Evolutionary conservation across 441 rosid species (phyloP).

Genomic region (Pelargonium myrrhifolium): DNA sequence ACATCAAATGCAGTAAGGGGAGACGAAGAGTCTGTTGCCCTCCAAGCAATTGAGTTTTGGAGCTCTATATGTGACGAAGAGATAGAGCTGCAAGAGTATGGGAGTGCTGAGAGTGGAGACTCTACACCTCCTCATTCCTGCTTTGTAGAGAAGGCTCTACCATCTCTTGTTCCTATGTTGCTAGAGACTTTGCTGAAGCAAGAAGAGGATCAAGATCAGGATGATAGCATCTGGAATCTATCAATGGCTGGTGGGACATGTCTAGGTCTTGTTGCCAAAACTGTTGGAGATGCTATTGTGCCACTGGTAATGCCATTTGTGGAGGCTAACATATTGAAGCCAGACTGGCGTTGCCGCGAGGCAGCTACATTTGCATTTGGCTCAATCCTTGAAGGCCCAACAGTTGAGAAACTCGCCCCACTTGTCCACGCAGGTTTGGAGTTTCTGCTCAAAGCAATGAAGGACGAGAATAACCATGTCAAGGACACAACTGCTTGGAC

Average conservation of each 20-base stretch:
- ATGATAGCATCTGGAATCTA: slow-evolving; percentile 49
- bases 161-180: slow-evolving; percentile 49
- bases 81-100: slow-evolving; percentile 73
- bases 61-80: slow-evolving; percentile 83
- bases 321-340: slow-evolving; percentile 43
- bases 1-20: slow-evolving; percentile 45
- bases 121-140: slow-evolving; percentile 59
- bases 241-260: slow-evolving; percentile 88
- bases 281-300: slow-evolving; percentile 48
- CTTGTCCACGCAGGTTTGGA: slow-evolving; percentile 37
- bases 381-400: slow-evolving; percentile 52
- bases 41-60: slow-evolving; percentile 56
- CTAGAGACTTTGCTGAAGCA: slow-evolving; percentile 52
- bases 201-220: slow-evolving; percentile 51
- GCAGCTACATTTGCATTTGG: slow-evolving; percentile 76
- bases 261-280: slow-evolving; percentile 48
- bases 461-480: slow-evolving; percentile 65
- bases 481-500: slow-evolving; percentile 73
- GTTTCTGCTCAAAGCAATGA: slow-evolving; percentile 44
- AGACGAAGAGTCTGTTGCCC: slow-evolving; percentile 49
- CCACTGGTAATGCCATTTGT: slow-evolving; percentile 48
- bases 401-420: slow-evolving; percentile 36
- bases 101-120: slow-evolving; percentile 46
- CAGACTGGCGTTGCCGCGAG: slow-evolving; percentile 53
- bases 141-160: slow-evolving; percentile 51